Evolutionary conservation across 768 basidiomycete species (phyloP), one percentile per base, ranked within the genome.

Genomic region (Gymnopilus junonius): DNA sequence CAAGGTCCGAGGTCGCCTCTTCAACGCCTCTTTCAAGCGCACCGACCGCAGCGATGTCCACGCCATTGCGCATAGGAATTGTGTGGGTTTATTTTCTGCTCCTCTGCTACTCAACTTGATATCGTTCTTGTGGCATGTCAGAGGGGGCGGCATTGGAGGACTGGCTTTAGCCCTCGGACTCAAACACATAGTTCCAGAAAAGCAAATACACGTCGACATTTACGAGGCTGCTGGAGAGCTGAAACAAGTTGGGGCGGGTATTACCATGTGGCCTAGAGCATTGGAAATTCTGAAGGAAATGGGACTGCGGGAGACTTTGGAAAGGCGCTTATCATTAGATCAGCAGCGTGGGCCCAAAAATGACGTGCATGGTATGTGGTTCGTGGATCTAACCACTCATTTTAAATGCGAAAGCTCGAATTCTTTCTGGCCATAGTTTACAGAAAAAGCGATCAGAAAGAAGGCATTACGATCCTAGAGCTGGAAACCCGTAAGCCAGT

Each of bases 191-290:
- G 39, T 56, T 11, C 8, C 55, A 14, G 55, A 61, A 29, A 37
- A 61, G n/a, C 54, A 21, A 11, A 76, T 82, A 8, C 68, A 76
- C 34, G 76, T 84, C 12, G 77, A 81, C 60, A 66, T 84, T 3
- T 84, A 82, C 56, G 83, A 84, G 65, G 75, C 81, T 6, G 72
- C 82, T 23, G 66, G 66, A 27, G 69, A 77, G 51, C 77, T 82
- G 55, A 70, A 76, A 34, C 78, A 82, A 61, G 56, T 83, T 10
- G 83, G 82, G n/a, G 83, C 82, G 7, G 83, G 83, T 5, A 75
- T 84, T 31, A 77, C 77, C 5, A 64, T 83, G 0, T 83, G 74
- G 74, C 77, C 74, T 8, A 74, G 80, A n/a, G 71, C 78, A n/a
- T 79, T 80, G 79, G 77, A 80, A 37, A 73, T 82, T 4, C 63